These are phyloP conservation scores for Eimeria falciformis DNA, from an alignment of 169 alveolate species.

Conservation along the genomic window DNA sequence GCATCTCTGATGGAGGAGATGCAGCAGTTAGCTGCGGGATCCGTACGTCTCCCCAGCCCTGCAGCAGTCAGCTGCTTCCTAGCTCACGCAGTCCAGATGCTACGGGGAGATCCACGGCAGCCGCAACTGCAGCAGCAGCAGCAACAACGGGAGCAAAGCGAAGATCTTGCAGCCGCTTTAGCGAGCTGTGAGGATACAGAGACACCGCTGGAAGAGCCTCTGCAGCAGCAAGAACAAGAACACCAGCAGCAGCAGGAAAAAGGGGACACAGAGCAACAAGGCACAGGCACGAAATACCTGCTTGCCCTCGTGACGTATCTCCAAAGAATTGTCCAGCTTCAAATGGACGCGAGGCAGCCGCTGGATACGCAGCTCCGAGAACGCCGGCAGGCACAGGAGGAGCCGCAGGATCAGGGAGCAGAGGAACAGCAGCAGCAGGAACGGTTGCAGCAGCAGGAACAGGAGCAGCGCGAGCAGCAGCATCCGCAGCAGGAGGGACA, in stretches of 20 bases:
- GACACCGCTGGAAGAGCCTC: neutral
- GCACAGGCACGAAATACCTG: conserved; percentile 2
- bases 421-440: conserved; percentile 2
- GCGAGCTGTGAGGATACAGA: neutral
- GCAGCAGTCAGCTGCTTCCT: conserved; percentile 49
- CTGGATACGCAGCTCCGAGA: neutral
- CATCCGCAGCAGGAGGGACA: conserved; percentile 35
- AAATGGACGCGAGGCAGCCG: conserved; percentile 16
- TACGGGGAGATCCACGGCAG: conserved; percentile 63
- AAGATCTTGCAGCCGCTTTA: neutral
- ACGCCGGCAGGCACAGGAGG: neutral
- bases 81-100: conserved; percentile 28
- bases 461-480: conserved; percentile 37
- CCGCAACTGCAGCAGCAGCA: conserved; percentile 41
- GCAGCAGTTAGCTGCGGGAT: conserved; percentile 73
- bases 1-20: conserved; percentile 79
- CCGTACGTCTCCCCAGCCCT: conserved; percentile 3
- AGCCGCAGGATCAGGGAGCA: neutral
- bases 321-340: conserved; percentile 28
- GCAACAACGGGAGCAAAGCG: conserved; percentile 21
- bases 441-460: conserved; percentile 8
- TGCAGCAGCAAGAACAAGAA: conserved; percentile 41
- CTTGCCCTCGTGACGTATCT: conserved; percentile 1
- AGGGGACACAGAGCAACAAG: neutral
- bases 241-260: conserved; percentile 54